Evolutionary conservation across 2,329 filamentous ascomycete species (phyloP), one percentile per base, ranked within the genome.

Genomic region (Colletotrichum graminicola): DNA sequence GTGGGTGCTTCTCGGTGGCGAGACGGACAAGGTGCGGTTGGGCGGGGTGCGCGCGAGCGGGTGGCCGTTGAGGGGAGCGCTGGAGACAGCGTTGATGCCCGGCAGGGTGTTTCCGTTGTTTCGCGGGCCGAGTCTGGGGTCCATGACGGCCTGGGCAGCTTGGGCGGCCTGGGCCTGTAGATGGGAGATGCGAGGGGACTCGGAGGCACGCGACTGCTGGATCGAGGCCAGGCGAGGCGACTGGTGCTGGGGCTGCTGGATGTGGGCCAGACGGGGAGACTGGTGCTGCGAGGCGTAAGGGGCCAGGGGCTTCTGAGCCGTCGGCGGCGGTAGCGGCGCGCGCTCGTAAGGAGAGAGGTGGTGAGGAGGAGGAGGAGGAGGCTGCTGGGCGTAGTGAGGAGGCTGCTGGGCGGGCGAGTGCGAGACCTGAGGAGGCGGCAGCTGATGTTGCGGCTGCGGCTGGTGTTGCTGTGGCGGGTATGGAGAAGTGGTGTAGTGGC

Each of bases 1-100:
- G 66, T 84, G 80, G 6, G 80, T 80, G 67, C 79, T 82, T 57
- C 83, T 81, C 0, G 85, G 84, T 5, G 87, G 87, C 49, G 85
- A 88, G 14, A 81, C 80, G n/a, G 86, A 88, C 61, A 83, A 76
- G 3, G 82, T 78, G n/a, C 86, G 77, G 32, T 79, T 82, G 0
- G 85, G 85, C 47, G 84, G 85, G 21, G 82, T 84, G 68, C 75
- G 78, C 57, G 74, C 80, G 71, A 74, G 75, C 54, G 61, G 61
- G 78, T 77, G 18, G 80, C n/a, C 79, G 75, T 49, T 77, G 79
- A 23, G 86, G 79, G 69, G 66, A 16, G 84, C 77, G 23, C 68
- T 60, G 34, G 68, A 67, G 16, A 71, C 64, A 34, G 64, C 36
- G 29, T 32, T 71, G 52, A 71, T 54, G 45, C 68, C 64, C 12